Evolutionary conservation across 345 rosid species (phyloP).

Genomic region (Boechera divaricarpa): DNA sequence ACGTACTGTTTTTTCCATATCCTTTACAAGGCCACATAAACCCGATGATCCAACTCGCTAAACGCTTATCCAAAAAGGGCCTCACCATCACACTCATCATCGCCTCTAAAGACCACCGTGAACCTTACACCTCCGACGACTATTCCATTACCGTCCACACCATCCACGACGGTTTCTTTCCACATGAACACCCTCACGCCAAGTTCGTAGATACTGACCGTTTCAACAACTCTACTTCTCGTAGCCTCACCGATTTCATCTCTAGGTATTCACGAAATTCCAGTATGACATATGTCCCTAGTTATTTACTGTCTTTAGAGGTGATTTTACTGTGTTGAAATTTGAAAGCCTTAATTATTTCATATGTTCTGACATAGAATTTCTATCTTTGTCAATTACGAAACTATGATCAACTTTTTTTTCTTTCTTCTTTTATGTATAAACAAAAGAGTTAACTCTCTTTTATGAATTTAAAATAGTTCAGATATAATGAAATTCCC

Average conservation of each 20-base stretch:
- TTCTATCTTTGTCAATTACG: not conserved
- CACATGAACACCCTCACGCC: constrained; percentile 41
- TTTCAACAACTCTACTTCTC: constrained; percentile 32
- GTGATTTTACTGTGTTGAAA: no score
- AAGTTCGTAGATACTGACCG: constrained; percentile 29
- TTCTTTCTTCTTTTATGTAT: not conserved
- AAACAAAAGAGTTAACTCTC: not conserved
- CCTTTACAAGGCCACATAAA: constrained; percentile 47
- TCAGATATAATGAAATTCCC: not conserved
- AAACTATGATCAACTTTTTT: not conserved
- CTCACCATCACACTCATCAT: constrained; percentile 42
- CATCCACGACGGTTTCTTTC: constrained; percentile 45
- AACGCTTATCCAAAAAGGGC: constrained; percentile 48
- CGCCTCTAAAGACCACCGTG: constrained; percentile 44
- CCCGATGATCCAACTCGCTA: constrained; percentile 53
- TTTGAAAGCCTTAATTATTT: not conserved
- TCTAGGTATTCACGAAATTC: constrained; percentile 25
- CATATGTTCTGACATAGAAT: not conserved
- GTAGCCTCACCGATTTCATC: constrained; percentile 42
- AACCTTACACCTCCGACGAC: constrained; percentile 38
- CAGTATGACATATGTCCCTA: not conserved
- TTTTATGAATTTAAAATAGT: not conserved
- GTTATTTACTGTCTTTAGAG: not conserved
- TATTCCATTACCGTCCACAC: constrained; percentile 42
- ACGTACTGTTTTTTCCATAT: constrained; percentile 42